These are phyloP conservation scores for Hymenoscyphus fraxineus DNA, from an alignment of 2,329 filamentous ascomycete species.

Conservation along the genomic window DNA sequence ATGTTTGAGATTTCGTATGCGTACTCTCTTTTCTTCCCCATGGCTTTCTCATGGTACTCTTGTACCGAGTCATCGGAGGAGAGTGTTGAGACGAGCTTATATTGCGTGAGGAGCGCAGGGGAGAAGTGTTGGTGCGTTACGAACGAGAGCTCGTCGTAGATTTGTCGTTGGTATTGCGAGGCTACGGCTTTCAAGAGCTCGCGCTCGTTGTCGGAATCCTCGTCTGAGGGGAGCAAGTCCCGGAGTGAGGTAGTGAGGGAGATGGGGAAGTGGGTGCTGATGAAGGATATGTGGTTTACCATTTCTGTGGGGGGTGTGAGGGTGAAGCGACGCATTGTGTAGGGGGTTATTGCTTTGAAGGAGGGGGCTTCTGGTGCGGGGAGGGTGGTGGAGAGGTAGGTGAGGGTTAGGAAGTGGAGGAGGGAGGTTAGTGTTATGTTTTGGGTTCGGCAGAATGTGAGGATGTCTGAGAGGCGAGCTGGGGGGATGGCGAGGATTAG, in stretches of 20 bases:
- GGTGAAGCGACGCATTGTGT: conserved; percentile 24
- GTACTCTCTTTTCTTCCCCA: conserved; percentile 10
- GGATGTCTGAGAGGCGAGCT: neutral
- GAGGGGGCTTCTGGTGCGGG: neutral
- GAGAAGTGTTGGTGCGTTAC: conserved; percentile 5
- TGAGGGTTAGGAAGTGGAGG: conserved; percentile 22
- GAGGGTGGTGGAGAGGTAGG: conserved; percentile 17
- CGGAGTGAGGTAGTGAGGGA: conserved; percentile 10
- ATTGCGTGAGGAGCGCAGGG: conserved; percentile 8
- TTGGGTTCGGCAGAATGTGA: conserved; percentile 9
- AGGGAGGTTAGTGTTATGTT: conserved; percentile 25
- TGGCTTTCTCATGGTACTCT: conserved; percentile 1
- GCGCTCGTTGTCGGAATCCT: conserved; percentile 10
- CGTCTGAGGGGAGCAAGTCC: neutral
- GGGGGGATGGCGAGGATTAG: conserved; percentile 14
- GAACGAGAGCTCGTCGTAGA: conserved; percentile 13
- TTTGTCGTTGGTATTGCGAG: conserved; percentile 11
- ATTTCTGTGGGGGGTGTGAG: conserved; percentile 18
- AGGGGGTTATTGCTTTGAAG: conserved; percentile 19
- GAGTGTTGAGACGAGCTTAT: neutral
- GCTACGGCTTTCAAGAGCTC: conserved; percentile 10
- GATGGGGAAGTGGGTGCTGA: conserved; percentile 12
- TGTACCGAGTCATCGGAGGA: neutral
- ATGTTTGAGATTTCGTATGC: conserved; percentile 30
- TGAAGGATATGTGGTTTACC: conserved; percentile 23